Base-by-base conservation (phyloP, 2,329 filamentous ascomycete genomes). In the Clathrospora elynae region DNA sequence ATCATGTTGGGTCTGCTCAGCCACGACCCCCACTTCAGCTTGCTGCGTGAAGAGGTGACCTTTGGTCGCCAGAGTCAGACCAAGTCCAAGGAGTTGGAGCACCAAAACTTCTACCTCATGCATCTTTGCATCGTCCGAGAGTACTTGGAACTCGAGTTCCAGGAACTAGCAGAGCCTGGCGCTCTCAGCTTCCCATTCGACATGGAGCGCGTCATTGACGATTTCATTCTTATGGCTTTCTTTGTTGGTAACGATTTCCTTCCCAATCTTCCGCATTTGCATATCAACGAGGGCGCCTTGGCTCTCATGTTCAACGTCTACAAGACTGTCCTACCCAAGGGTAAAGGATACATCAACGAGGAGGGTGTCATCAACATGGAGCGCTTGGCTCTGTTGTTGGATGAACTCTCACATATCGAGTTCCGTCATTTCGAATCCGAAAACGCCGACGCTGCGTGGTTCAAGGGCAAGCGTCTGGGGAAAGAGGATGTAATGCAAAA, bases 161-260 rank as follows among this genome's bases (percentile, higher is more conserved):
- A 96, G 71, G 91, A 96, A 53, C 75, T 99, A 57, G 85, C 93
- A 70, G 75, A 85, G 62, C 81, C 86, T 14, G 87, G 85, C 12
- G 75, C 77, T 58, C 77, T 96, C 57, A 78, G 76, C 26, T 91
- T 96, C 61, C 77, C 83, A 34, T 99, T 95, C 66, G 88, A 99
- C 66, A 86, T 99, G 79, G 93, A 99, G 76, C 84, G 87, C 53
- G 84, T 99, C 64, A 97, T 99, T 74, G 93, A 99, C 69, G 93
- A 99, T 77, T 99, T 99, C 72, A 97, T 99, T 67, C 82, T 99
- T 49, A 96, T 99, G 90, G 92, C 91, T 33, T 99, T 99, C 76
- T 99, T 99, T 71, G 90, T 99, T 62, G 93, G 93, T 67, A 99
- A 99, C 72, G 93, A 99, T 80, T 99, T 99, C 75, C 80, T 99